Percentiles rank a stretch among this genome's conserved stretches.
Evolutionary conservation across 305 asterid genomes (phyloP).

Genomic region (Rubia peregrina): DNA sequence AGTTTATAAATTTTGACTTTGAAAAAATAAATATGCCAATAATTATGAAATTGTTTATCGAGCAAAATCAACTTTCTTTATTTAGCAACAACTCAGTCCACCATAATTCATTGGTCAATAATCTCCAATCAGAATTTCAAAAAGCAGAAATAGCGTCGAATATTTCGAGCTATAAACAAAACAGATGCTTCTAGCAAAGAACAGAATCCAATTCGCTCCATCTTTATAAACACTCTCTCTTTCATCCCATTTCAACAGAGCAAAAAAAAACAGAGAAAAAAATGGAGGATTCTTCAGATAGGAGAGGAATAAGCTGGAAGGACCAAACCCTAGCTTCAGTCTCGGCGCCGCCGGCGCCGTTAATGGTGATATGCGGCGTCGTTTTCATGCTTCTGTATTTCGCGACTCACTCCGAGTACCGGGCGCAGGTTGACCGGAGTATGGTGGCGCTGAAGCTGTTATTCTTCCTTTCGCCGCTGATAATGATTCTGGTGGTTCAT

Average conservation of each 20-base stretch:
- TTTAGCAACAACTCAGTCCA: neutral
- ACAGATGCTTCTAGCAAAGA: conserved; percentile 1
- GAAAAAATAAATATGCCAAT: too few relatives aligned
- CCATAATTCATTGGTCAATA: neutral
- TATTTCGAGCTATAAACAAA: neutral
- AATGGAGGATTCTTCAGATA: conserved; percentile 41
- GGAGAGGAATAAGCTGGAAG: conserved; percentile 57
- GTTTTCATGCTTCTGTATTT: conserved; percentile 36
- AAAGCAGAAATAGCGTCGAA: neutral
- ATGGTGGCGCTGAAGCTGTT: conserved; percentile 32
- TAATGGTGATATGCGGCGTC: conserved; percentile 38
- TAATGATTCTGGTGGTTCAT: conserved; percentile 32
- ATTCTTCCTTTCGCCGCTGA: conserved; percentile 40
- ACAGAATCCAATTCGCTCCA: neutral
- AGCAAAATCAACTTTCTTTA: neutral
- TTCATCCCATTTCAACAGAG: neutral
- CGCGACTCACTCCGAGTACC: conserved; percentile 30
- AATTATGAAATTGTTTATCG: too few relatives aligned
- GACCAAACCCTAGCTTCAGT: conserved; percentile 55
- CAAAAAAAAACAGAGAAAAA: neutral
- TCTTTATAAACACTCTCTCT: neutral
- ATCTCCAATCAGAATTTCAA: neutral
- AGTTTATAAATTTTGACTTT: too few relatives aligned
- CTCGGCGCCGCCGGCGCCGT: conserved; percentile 52
- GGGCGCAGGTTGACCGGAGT: conserved; percentile 30